phyloP scores from a whole-genome alignment of 805 yeast genomes.

The Kockiozyma suomiensis region DNA sequence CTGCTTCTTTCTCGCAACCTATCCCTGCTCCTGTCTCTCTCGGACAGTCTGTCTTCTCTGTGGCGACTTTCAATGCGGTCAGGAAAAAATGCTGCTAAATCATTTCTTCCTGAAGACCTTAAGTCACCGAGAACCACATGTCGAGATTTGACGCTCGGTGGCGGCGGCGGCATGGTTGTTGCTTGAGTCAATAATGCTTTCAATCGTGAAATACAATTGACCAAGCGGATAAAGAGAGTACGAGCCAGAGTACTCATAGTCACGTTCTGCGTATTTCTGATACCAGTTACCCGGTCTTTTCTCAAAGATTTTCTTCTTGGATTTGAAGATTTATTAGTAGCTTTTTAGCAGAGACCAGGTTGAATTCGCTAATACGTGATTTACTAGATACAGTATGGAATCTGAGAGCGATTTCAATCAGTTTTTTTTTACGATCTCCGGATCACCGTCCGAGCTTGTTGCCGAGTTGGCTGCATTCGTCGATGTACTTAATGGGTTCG shows the following conservation, averaged over 20 bases:
- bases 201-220: not conserved
- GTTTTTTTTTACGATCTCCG: constrained; percentile 18
- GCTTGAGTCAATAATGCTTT: not conserved
- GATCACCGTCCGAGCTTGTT: constrained; percentile 24
- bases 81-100: constrained; percentile 32
- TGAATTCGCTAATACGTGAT: not conserved
- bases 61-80: constrained; percentile 23
- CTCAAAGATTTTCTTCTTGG: constrained; percentile 5
- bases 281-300: constrained; percentile 7
- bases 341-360: not conserved
- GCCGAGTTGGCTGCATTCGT: constrained; percentile 44
- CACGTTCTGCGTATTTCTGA: not conserved
- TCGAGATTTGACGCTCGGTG: not conserved
- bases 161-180: constrained; percentile 11
- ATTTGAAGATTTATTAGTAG: not conserved
- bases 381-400: not conserved
- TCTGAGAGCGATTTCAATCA: constrained; percentile 17
- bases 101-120: constrained; percentile 22
- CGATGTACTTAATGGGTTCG: constrained; percentile 41
- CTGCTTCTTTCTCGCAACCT: not conserved
- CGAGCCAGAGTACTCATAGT: not conserved
- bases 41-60: not conserved
- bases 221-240: not conserved
- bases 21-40: not conserved
- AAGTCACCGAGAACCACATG: not conserved